These are phyloP conservation scores for Maudiozyma bulderi DNA, from an alignment of 805 yeast genomes.

Conservation along the genomic window DNA sequence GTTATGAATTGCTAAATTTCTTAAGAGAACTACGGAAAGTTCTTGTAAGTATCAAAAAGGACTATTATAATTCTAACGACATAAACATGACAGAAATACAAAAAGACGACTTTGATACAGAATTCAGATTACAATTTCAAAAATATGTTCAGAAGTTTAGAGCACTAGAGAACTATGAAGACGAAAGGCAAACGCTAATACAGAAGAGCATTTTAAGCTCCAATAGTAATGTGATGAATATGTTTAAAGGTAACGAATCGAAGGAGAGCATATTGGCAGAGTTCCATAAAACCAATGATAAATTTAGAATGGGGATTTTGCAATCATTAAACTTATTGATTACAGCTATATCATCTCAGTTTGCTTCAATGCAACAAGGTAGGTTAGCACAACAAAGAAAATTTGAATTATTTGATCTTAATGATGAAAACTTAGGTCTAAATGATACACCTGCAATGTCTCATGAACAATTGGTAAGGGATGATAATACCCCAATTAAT, in stretches of 20 bases:
- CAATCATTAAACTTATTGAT: constrained; percentile 39
- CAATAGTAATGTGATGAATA: constrained; percentile 19
- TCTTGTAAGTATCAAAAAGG: constrained; percentile 17
- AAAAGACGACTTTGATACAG: constrained; percentile 47
- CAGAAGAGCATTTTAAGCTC: constrained; percentile 15
- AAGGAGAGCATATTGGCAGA: constrained; percentile 13
- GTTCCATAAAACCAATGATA: constrained; percentile 32
- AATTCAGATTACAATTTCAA: constrained; percentile 43
- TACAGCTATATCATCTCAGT: constrained; percentile 34
- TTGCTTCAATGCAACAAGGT: constrained; percentile 41
- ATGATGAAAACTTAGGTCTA: constrained; percentile 4
- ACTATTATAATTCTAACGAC: constrained; percentile 20
- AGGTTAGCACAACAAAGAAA: constrained; percentile 33
- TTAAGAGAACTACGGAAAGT: constrained; percentile 24
- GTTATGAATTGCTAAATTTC: constrained; percentile 21
- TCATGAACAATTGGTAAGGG: not conserved
- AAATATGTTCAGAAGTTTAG: constrained; percentile 43
- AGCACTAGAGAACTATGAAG: constrained; percentile 43
- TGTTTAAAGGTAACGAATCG: constrained; percentile 28
- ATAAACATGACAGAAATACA: constrained; percentile 34
- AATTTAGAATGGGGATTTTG: constrained; percentile 41
- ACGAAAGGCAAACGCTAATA: constrained; percentile 30
- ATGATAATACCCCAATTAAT: not conserved
- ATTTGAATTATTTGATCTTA: constrained; percentile 25
- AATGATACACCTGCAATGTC: not conserved